A percentile compares a stretch with the other conserved stretches of the same genome.
Evolutionary conservation across 495 filamentous ascomycete genomes (phyloP).

Genomic region (Mytilinidion resinicola): DNA sequence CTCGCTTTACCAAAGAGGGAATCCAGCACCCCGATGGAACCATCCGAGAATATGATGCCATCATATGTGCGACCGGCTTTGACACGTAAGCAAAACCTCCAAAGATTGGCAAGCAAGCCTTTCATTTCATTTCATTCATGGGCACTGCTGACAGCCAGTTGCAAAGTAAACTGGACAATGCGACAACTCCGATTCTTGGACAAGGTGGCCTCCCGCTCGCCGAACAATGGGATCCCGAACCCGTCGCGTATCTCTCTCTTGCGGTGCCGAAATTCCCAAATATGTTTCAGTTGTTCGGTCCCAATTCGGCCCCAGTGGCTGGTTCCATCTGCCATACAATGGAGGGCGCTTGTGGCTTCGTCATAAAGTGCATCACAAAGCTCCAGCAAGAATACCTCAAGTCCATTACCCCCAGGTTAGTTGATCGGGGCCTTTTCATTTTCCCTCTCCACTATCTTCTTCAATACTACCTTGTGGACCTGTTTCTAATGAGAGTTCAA

Average conservation of each 20-base stretch:
- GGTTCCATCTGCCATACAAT: background rate
- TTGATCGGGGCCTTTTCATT: background rate
- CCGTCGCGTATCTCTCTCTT: background rate
- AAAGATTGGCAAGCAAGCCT: background rate
- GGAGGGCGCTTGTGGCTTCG: background rate
- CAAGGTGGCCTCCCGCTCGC: background rate
- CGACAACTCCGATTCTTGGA: background rate
- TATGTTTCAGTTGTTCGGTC: background rate
- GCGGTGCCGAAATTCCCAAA: background rate
- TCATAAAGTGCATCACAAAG: background rate
- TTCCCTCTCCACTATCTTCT: background rate
- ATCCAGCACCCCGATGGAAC: conserved; percentile 11
- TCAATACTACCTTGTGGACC: too few relatives aligned
- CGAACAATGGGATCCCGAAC: background rate
- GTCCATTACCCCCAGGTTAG: background rate
- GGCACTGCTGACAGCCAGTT: background rate
- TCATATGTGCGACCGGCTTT: conserved; percentile 15
- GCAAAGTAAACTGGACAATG: background rate
- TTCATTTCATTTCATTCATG: background rate
- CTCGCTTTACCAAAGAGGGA: conserved; percentile 7
- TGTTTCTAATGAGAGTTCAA: background rate
- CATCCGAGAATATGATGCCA: conserved; percentile 9
- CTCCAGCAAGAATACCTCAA: background rate
- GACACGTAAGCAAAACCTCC: conserved; percentile 1
- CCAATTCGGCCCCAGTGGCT: background rate